Evolutionary conservation across 768 basidiomycete species (phyloP).

Genomic region (Suillus luteus): DNA sequence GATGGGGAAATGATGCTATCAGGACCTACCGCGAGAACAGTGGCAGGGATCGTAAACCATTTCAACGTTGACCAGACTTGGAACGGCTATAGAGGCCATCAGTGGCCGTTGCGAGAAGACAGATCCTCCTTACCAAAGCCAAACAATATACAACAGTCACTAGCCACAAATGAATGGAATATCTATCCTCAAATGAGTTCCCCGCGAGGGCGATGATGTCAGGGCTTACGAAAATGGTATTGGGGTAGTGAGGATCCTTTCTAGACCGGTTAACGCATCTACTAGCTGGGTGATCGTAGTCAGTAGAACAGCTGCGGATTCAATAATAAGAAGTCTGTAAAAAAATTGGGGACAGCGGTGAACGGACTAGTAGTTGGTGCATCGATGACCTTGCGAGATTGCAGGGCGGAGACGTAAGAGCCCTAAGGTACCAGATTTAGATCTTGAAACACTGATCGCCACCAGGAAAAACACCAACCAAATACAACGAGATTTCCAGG

Average conservation of each 20-base stretch:
- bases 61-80: conserved; percentile 56
- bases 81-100: conserved; percentile 49
- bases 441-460: background rate
- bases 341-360: conserved; percentile 10
- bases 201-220: background rate
- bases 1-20: conserved; percentile 1
- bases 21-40: conserved; percentile 47
- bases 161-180: conserved; percentile 68
- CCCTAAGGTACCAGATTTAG: conserved; percentile 43
- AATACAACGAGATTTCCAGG: conserved; percentile 67
- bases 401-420: conserved; percentile 65
- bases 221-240: conserved; percentile 69
- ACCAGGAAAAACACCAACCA: conserved; percentile 42
- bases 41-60: conserved; percentile 69
- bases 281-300: conserved; percentile 54
- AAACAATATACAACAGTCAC: conserved; percentile 64
- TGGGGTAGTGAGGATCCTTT: conserved; percentile 73
- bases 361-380: conserved; percentile 60
- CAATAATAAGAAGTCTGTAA: background rate
- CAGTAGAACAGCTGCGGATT: conserved; percentile 45
- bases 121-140: conserved; percentile 46
- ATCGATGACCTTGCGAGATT: conserved; percentile 56
- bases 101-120: background rate
- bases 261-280: conserved; percentile 67
- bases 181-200: conserved; percentile 38